Evolutionary conservation across 2,329 filamentous ascomycete genomes (phyloP), one percentile per base, ranked within the genome.

Genomic region (Sarocladiaceae sp.): DNA sequence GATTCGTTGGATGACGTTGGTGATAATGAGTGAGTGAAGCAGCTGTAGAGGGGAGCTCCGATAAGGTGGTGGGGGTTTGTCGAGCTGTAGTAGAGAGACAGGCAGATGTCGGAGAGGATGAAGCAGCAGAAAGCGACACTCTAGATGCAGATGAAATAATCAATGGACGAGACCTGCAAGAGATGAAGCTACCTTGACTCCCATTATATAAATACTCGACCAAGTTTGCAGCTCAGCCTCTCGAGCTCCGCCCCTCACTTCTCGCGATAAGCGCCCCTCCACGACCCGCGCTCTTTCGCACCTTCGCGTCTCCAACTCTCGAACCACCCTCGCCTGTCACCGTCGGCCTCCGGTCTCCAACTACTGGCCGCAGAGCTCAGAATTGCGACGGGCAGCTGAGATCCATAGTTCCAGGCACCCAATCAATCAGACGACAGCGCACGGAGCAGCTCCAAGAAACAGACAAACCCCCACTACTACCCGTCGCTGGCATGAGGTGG

Each of bases 221-320:
- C 15, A 13, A 16, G 26, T 19, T 21, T 41, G 26, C n/a, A n/a
- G n/a, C n/a, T n/a, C n/a, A n/a, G n/a, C n/a, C 37, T 29, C 37
- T 29, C 37, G 23, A 41, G 37, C 37, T 41, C 29, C 20, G 37
- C 37, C 37, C 37, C 24, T 41, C 24, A n/a, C 19, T 6, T 15
- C 31, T 29, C 13, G 19, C 21, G 37, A 41, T 41, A 41, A 41
- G 37, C 23, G 15, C 37, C 37, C 37, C 37, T 41, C 37, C 37
- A 41, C 37, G 5, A 41, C 34, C 11, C 19, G 16, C 9, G 33
- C 33, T 35, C n/a, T n/a, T n/a, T n/a, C n/a, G n/a, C n/a, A n/a
- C n/a, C n/a, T n/a, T n/a, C n/a, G n/a, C n/a, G n/a, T n/a, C n/a
- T n/a, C n/a, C n/a, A n/a, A n/a, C n/a, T n/a, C n/a, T n/a, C n/a